These are phyloP conservation scores for Sporothrix protearum DNA, from an alignment of 2,329 filamentous ascomycete genomes.

Conservation along the genomic window DNA sequence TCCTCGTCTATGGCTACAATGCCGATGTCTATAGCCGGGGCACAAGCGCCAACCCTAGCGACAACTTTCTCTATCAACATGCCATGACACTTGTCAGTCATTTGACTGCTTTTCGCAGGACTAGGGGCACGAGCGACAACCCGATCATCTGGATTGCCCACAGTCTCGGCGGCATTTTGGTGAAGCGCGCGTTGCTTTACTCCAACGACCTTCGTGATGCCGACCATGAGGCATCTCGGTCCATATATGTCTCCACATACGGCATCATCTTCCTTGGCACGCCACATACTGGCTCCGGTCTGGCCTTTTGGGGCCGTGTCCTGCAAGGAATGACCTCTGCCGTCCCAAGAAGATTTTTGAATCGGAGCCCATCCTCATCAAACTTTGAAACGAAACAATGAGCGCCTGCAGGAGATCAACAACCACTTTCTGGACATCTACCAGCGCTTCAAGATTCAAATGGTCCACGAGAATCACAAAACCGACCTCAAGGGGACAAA, in stretches of 20 bases:
- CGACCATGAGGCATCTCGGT: slow-evolving; percentile 61
- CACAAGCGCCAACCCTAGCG: slow-evolving; percentile 51
- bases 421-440: slow-evolving; percentile 68
- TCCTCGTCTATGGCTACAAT: slow-evolving; percentile 73
- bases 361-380: slow-evolving; percentile 63
- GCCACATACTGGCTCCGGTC: slow-evolving; percentile 66
- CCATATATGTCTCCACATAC: slow-evolving; percentile 70
- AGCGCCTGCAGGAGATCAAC: slow-evolving; percentile 71
- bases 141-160: slow-evolving; percentile 76
- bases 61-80: slow-evolving; percentile 67
- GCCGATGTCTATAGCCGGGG: slow-evolving; percentile 56
- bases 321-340: slow-evolving; percentile 65
- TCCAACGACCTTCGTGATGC: slow-evolving; percentile 59
- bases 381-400: slow-evolving; percentile 70
- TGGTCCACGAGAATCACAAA: slow-evolving; percentile 71
- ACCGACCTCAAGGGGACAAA: slow-evolving; percentile 64
- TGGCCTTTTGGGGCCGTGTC: slow-evolving; percentile 64
- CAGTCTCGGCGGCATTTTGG: slow-evolving; percentile 68
- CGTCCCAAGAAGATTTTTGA: slow-evolving; percentile 63
- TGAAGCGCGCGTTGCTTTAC: slow-evolving; percentile 67
- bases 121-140: slow-evolving; percentile 53
- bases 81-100: slow-evolving; percentile 64
- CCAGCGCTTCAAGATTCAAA: slow-evolving; percentile 67
- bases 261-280: slow-evolving; percentile 75
- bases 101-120: slow-evolving; percentile 60